Evolutionary conservation across 768 basidiomycete genomes (phyloP), one percentile per base, ranked within the genome.

Genomic region (Calocybe gangraenosa): DNA sequence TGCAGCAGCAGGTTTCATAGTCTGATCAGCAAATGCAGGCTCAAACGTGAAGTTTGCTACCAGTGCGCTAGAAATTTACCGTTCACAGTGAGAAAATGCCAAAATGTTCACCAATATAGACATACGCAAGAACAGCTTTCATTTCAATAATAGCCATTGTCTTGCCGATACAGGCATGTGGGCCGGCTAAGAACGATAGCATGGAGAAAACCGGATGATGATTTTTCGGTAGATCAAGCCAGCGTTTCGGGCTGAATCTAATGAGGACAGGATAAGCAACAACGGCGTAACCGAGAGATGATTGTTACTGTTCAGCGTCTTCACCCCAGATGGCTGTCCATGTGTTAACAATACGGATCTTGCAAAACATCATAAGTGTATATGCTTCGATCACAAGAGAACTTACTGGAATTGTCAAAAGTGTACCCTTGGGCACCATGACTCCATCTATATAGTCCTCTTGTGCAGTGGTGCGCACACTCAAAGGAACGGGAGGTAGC

Each of bases 281-380:
- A 19, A 11, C 37, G 33, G 44, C 15, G 25, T 37, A 48, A 25
- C 19, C 31, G 14, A n/a, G 5, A 35, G 17, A 14, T n/a, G 14
- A 5, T 35, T 44, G 64, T 20, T 58, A 73, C 70, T 71, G 68
- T 51, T 74, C 72, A 2, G 75, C 75, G 47, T 79, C 73, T 38
- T 67, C 65, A 10, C 76, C 76, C 76, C 75, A 79, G 8, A 74
- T 48, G 10, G 60, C 66, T 42, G 69, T 70, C 66, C 69, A 74
- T 0, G 73, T 75, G 48, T 79, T 79, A 34, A 76, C 60, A 5
- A 69, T 69, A 22, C 73, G 69, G 41, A 77, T 75, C 74, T 78
- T 39, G 5, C 8, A 15, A 11, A 10, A 11, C 9, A 8, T 10
- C 38, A 47, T 18, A 37, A 20, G 20, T 17, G 15, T 7, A 35